Evolutionary conservation across 768 basidiomycete genomes (phyloP), one percentile per base, ranked within the genome.

Genomic region (Xerocomellus dryophilus): DNA sequence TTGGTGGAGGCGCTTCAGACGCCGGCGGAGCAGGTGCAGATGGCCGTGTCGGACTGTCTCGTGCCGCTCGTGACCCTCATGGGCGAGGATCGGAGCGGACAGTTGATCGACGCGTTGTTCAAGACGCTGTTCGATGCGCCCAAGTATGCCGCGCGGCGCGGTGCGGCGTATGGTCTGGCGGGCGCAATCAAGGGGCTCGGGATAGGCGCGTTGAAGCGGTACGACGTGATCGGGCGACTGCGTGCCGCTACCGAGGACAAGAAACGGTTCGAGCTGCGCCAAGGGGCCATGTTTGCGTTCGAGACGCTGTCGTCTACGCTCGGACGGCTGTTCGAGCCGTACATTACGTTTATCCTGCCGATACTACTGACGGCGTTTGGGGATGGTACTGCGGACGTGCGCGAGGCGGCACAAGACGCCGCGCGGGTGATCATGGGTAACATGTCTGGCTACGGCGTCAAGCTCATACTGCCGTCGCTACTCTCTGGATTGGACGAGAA

Each of bases 161-260:
- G 97, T 31, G 95, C 96, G 1, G 95, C 96, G 2, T 98, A 98
- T 69, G 97, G 96, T 39, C 73, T 99, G 18, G 93, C 96, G 2
- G 97, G 97, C 25, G 82, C 92, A 40, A 79, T 98, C 66, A 90
- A 89, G 63, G 97, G 97, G n/a, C 81, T 86, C 1, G 97, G 97
- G 1, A 82, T 98, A 27, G 76, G 82, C 0, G 83, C 85, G 0
- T 83, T 98, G 74, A 93, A 94, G 67, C 86, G 93, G 66, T 89
- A 87, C 66, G 77, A 86, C 49, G 74, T 98, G 40, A 82, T 97
- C 58, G 75, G 74, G 10, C 83, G 88, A 20, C 75, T 99, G 10
- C 81, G 82, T 43, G 74, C 78, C 23, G 91, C 90, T 2, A 75
- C 87, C 3, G 93, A 93, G 57, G 93, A 98, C 67, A 98, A 97